Base-by-base conservation (phyloP, 305 asterid species). In the Fraxinus nigra region DNA sequence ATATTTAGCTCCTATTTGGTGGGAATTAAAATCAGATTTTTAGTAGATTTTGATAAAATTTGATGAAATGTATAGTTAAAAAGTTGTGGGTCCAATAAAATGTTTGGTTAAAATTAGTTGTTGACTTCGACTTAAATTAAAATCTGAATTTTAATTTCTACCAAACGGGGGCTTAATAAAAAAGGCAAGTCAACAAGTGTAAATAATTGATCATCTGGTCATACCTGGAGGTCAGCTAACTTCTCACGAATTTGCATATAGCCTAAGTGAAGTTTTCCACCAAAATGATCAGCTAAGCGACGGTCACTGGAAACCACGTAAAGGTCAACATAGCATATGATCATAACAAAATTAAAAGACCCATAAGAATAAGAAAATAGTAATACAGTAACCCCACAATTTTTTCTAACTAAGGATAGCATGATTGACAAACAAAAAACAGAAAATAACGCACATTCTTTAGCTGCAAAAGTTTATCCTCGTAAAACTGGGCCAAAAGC, bases 401-500 rank as follows among this genome's bases (percentile, higher is more conserved):
- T 80, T 87, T 61, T 80, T 88, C 80, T 83, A 90, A 86, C 91
- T 81, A 86, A 83, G 84, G 86, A 87, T 84, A 86, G 89, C 97
- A 90, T 84, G 93, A 93, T 84, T 87, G 73, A 88, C 90, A 89
- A 90, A 81, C 89, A 89, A 82, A 89, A 90, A 92, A 87, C 91
- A 92, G 90, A 89, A 90, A 69, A 91, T 85, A 87, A 94, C 98
- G 97, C 98, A 94, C 98, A 94, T 94, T 94, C 94, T 90, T 90
- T 91, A 91, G 98, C 97, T 86, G 97, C 94, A 94, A 89, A 91
- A 94, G 95, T 89, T 80, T 88, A 92, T 92, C 98, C 97, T 88
- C 97, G 97, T 91, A 91, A 92, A 90, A 92, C 97, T 92, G 95
- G 95, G 97, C 97, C 96, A 91, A 90, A 88, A 91, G 98, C 98